These are phyloP conservation scores for Apiospora hydei DNA, from an alignment of 2,329 filamentous ascomycete genomes.

Conservation along the genomic window DNA sequence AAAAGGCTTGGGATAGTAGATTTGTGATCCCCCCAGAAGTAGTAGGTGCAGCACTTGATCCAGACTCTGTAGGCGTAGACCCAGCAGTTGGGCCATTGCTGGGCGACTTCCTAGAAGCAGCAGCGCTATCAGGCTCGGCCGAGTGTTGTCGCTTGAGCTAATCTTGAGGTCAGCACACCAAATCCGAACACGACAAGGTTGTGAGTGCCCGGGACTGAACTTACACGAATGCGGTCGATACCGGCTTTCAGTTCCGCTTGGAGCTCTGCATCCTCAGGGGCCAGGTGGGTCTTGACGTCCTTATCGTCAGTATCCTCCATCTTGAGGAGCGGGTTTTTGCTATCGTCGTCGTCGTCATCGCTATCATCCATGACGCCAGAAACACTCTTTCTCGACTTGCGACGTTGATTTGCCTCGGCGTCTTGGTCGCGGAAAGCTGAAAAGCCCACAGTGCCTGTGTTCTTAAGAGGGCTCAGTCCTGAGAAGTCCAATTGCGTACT, in stretches of 20 bases:
- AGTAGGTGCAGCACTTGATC: slow-evolving; percentile 40
- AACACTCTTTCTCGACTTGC: slow-evolving; percentile 68
- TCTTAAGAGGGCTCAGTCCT: slow-evolving; percentile 82
- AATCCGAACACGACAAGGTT: too few relatives aligned
- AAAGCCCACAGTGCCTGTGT: slow-evolving; percentile 88
- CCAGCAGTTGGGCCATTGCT: slow-evolving; percentile 49
- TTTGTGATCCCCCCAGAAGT: slow-evolving; percentile 42
- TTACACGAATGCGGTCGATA: slow-evolving; percentile 81
- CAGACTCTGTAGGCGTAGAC: slow-evolving; percentile 50
- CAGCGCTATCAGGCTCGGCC: slow-evolving; percentile 66
- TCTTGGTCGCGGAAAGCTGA: slow-evolving; percentile 82
- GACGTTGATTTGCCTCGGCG: slow-evolving; percentile 61
- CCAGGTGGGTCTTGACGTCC: slow-evolving; percentile 65
- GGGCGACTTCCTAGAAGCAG: slow-evolving; percentile 53
- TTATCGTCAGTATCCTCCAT: slow-evolving; percentile 71
- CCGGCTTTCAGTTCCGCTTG: slow-evolving; percentile 81
- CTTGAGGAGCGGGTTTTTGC: slow-evolving; percentile 71
- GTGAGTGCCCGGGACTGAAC: slow-evolving; percentile 37
- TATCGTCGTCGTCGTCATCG: slow-evolving; percentile 79
- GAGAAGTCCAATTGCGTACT: slow-evolving; percentile 87
- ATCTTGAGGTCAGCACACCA: slow-evolving; percentile 18
- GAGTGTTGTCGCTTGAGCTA: slow-evolving; percentile 85
- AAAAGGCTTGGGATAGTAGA: slow-evolving; percentile 52
- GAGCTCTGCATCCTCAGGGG: slow-evolving; percentile 74
- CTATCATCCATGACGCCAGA: slow-evolving; percentile 67